Conservation (phyloP, 805 yeast species). For the Pichia scutulata region DNA sequence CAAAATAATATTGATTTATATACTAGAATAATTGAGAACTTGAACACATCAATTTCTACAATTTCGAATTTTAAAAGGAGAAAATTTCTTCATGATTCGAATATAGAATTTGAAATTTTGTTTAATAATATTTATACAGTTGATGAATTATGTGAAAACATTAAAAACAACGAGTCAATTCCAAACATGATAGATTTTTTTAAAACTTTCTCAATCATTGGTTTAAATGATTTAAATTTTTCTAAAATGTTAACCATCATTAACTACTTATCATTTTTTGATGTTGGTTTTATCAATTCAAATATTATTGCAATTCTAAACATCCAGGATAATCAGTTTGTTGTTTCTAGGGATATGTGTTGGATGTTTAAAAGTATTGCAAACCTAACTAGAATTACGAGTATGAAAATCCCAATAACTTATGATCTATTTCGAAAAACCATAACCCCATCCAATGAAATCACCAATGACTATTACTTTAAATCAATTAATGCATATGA, state of each 20-base stretch:
- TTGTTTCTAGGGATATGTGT: background rate
- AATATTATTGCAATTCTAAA: background rate
- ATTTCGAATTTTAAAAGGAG: background rate
- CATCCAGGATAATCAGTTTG: background rate
- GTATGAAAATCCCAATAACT: background rate
- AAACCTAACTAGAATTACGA: background rate
- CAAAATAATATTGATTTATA: background rate
- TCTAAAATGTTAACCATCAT: background rate
- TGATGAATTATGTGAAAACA: background rate
- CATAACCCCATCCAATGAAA: background rate
- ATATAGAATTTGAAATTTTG: background rate
- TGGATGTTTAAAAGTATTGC: slow-evolving; percentile 6
- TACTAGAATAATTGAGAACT: background rate
- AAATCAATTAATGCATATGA: background rate
- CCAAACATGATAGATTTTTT: background rate
- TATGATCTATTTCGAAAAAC: background rate
- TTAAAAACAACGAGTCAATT: background rate
- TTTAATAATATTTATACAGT: background rate
- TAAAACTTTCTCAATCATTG: background rate
- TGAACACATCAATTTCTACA: background rate
- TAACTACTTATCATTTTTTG: background rate
- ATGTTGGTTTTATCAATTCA: background rate
- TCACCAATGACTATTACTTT: background rate
- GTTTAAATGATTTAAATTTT: background rate
- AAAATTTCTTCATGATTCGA: background rate